Evolutionary conservation across 352 stramenopile genomes (phyloP).

Genomic region (Phytophthora cryptogea): DNA sequence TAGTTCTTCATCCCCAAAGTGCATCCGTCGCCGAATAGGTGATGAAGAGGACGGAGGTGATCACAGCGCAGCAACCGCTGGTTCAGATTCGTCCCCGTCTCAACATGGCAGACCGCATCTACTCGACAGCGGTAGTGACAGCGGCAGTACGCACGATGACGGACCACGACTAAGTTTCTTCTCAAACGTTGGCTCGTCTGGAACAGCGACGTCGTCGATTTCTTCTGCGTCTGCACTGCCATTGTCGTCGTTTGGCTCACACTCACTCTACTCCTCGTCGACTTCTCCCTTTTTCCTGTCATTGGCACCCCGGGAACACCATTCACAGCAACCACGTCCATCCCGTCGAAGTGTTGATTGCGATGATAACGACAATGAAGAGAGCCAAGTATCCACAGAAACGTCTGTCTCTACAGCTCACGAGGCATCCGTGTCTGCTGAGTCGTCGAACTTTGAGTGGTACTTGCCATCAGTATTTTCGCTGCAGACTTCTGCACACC

Average conservation of each 20-base stretch:
- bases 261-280: conserved; percentile 50
- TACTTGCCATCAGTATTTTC: conserved; percentile 79
- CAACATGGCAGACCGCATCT: conserved; percentile 25
- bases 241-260: conserved; percentile 44
- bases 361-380: conserved; percentile 22
- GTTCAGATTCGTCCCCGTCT: conserved; percentile 31
- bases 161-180: conserved; percentile 42
- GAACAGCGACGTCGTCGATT: conserved; percentile 18
- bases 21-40: not conserved
- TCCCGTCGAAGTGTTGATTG: conserved; percentile 25
- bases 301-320: conserved; percentile 39
- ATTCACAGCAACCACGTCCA: conserved; percentile 9
- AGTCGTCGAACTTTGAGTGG: conserved; percentile 70
- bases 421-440: conserved; percentile 26
- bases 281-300: conserved; percentile 61
- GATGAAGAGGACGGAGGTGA: conserved; percentile 24
- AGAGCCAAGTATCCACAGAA: conserved; percentile 17
- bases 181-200: conserved; percentile 39
- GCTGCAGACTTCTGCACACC: conserved; percentile 60
- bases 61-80: conserved; percentile 30
- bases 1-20: conserved; percentile 1
- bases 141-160: conserved; percentile 23
- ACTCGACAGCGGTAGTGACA: conserved; percentile 24
- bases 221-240: conserved; percentile 35
- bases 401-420: conserved; percentile 9